Evolutionary conservation across 306 rosid species (phyloP).

Genomic region (Casuarina glauca): DNA sequence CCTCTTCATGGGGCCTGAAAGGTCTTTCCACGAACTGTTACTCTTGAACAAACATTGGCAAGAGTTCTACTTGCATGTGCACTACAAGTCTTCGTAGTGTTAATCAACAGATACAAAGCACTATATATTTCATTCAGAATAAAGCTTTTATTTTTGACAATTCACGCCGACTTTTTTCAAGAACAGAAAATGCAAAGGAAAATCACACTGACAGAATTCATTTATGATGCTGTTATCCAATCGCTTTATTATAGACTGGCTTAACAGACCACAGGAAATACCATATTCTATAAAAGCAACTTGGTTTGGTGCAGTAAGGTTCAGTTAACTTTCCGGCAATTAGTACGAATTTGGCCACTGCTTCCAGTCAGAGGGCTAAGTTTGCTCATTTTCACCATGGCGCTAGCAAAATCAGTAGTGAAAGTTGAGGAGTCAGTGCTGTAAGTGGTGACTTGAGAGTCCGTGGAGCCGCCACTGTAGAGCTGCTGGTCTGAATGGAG

Average conservation of each 20-base stretch:
- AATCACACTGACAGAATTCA: neutral
- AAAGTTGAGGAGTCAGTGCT: slow-evolving; percentile 36
- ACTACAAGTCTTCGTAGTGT: too few species aligned
- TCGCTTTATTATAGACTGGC: neutral
- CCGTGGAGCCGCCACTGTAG: slow-evolving; percentile 39
- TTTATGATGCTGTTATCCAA: neutral
- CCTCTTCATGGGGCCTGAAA: too few species aligned
- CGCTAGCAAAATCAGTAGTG: slow-evolving; percentile 52
- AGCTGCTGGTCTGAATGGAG: slow-evolving; percentile 49
- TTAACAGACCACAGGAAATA: neutral
- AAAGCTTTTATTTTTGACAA: neutral
- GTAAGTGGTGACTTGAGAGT: slow-evolving; percentile 35
- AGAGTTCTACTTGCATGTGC: too few species aligned
- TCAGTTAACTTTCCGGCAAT: slow-evolving; percentile 53
- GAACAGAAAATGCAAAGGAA: neutral
- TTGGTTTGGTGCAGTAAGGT: neutral
- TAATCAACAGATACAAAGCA: too few species aligned
- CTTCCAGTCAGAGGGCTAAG: slow-evolving; percentile 58
- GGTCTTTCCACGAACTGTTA: too few species aligned
- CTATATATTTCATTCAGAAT: neutral
- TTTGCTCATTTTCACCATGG: slow-evolving; percentile 70
- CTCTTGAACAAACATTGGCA: too few species aligned
- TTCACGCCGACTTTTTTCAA: neutral
- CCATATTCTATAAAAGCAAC: neutral
- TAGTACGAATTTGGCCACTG: slow-evolving; percentile 57